A percentile compares a stretch with the other conserved stretches of the same genome.
Conservation (phyloP, 1,284 basidiomycete genomes). For the Ustilago loliicola region DNA sequence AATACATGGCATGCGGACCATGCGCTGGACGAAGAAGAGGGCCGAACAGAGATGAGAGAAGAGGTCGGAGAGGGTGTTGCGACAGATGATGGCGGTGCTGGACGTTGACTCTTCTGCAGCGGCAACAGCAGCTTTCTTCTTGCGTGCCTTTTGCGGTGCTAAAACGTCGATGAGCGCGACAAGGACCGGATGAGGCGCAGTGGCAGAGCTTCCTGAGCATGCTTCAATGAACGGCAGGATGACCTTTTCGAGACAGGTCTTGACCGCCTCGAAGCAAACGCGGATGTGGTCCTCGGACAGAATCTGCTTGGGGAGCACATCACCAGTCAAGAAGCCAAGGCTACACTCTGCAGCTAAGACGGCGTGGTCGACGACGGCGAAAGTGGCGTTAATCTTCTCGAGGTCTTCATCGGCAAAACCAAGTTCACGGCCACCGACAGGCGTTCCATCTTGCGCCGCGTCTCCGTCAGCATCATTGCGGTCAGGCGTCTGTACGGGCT, state of each 20-base stretch:
- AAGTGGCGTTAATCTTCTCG: slow-evolving; percentile 44
- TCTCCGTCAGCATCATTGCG: not conserved
- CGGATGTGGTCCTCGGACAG: slow-evolving; percentile 88
- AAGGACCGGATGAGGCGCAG: slow-evolving; percentile 37
- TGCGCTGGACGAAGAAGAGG: slow-evolving; percentile 70
- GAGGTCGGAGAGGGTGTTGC: slow-evolving; percentile 48
- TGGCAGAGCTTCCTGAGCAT: slow-evolving; percentile 53
- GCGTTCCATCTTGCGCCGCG: not conserved
- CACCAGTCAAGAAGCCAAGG: slow-evolving; percentile 81
- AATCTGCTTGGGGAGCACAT: slow-evolving; percentile 83
- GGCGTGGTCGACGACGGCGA: slow-evolving; percentile 54
- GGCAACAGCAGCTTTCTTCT: slow-evolving; percentile 36
- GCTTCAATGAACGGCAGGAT: slow-evolving; percentile 90
- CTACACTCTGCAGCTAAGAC: slow-evolving; percentile 85
- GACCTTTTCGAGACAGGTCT: slow-evolving; percentile 82
- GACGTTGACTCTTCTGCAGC: slow-evolving; percentile 23
- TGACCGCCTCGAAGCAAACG: slow-evolving; percentile 80
- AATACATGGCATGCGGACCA: slow-evolving; percentile 72
- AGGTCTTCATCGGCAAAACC: slow-evolving; percentile 74
- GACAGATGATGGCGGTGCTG: slow-evolving; percentile 45
- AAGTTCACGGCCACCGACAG: slow-evolving; percentile 74
- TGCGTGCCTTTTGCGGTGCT: slow-evolving; percentile 46
- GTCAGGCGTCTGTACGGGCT: slow-evolving; percentile 19
- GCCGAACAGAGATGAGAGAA: slow-evolving; percentile 59
- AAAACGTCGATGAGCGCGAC: slow-evolving; percentile 69